phyloP scores from a whole-genome alignment of 2,329 filamentous ascomycete species.

The Apiospora kogelbergensis region DNA sequence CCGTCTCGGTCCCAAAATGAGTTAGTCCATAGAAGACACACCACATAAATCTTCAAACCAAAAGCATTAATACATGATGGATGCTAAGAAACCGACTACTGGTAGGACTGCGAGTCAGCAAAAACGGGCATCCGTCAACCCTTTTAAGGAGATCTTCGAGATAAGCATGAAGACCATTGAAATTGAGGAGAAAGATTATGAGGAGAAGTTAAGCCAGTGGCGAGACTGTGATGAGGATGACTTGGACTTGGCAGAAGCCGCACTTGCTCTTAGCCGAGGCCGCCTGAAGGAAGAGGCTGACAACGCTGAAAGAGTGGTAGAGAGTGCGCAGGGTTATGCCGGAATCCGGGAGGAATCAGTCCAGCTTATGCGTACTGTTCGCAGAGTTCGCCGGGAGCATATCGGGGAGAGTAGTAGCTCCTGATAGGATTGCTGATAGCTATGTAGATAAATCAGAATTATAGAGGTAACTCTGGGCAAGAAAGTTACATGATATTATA shows the following conservation, averaged over 20 bases:
- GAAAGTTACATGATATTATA: too few relatives aligned
- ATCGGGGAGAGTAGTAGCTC: neutral
- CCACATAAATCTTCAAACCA: too few relatives aligned
- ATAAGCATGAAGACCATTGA: neutral
- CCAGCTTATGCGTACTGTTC: neutral
- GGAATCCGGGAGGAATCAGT: neutral
- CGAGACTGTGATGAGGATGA: neutral
- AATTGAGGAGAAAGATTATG: neutral
- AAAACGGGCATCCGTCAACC: neutral
- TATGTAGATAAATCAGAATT: neutral
- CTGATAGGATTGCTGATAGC: neutral
- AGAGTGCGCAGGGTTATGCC: neutral
- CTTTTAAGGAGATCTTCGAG: neutral
- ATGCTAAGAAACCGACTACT: too few relatives aligned
- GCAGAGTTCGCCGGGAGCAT: neutral
- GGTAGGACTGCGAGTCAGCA: too few relatives aligned
- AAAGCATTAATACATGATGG: too few relatives aligned
- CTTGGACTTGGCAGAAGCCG: neutral
- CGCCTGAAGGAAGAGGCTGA: neutral
- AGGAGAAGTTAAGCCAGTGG: neutral
- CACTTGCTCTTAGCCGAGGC: neutral
- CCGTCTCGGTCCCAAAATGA: too few relatives aligned
- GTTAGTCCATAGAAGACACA: too few relatives aligned
- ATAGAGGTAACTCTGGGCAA: neutral
- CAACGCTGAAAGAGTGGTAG: neutral